Percentiles rank a stretch among this genome's conserved stretches.
Evolutionary conservation across 306 rosid genomes (phyloP).

Genomic region (Prunus kanzakura): DNA sequence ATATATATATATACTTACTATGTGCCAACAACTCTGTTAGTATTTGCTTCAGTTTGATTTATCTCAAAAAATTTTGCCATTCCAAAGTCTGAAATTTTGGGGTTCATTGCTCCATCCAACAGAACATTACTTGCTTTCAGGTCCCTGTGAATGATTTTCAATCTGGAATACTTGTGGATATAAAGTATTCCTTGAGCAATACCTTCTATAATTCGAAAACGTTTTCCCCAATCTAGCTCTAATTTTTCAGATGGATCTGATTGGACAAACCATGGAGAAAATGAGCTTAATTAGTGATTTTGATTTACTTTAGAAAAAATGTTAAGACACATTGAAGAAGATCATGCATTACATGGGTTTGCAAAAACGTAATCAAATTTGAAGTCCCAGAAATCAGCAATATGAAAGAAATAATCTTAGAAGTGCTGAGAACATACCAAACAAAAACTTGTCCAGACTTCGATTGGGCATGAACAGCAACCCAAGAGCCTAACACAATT

Average conservation of each 20-base stretch:
- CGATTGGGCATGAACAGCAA: neutral
- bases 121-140: conserved; percentile 29
- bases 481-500: conserved; percentile 44
- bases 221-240: conserved; percentile 29
- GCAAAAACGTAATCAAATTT: neutral
- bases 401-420: neutral
- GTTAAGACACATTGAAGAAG: too few species aligned
- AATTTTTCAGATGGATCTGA: neutral
- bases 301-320: too few species aligned
- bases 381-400: neutral
- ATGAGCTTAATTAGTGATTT: too few species aligned
- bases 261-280: neutral
- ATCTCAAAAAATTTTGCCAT: conserved; percentile 10
- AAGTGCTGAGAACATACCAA: neutral
- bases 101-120: conserved; percentile 14
- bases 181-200: conserved; percentile 17
- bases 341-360: neutral
- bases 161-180: conserved; percentile 20
- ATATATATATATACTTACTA: too few species aligned
- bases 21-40: too few species aligned
- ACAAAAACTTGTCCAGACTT: neutral
- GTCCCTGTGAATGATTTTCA: conserved; percentile 6
- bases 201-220: conserved; percentile 30
- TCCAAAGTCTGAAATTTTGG: conserved; percentile 29
- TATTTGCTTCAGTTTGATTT: neutral